phyloP scores from a whole-genome alignment of 768 basidiomycete genomes.

The Leucosporidium scottii region DNA sequence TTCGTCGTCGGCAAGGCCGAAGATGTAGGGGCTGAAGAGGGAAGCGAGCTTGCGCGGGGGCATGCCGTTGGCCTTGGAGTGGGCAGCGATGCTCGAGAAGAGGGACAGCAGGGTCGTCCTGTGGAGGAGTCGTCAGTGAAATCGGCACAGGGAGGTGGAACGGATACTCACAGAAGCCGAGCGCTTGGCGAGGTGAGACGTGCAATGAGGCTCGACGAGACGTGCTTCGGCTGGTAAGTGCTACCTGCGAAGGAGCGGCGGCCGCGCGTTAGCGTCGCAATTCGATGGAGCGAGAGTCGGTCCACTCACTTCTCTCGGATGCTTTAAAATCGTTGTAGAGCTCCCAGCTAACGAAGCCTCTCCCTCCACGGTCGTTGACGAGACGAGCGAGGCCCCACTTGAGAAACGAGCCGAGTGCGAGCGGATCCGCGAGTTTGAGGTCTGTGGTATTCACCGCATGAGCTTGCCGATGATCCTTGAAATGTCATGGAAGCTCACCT shows the following conservation, averaged over 20 bases:
- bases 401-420: slow-evolving; percentile 83
- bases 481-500: slow-evolving; percentile 1
- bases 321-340: slow-evolving; percentile 73
- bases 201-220: slow-evolving; percentile 55
- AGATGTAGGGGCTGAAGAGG: slow-evolving; percentile 73
- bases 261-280: slow-evolving; percentile 21
- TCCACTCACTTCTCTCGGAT: slow-evolving; percentile 62
- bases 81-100: slow-evolving; percentile 70
- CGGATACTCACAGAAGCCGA: slow-evolving; percentile 49
- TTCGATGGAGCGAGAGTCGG: not conserved
- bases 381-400: slow-evolving; percentile 85
- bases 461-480: too few species aligned
- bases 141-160: too few species aligned
- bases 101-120: slow-evolving; percentile 56
- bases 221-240: slow-evolving; percentile 65
- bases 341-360: slow-evolving; percentile 80
- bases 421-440: slow-evolving; percentile 70
- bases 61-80: slow-evolving; percentile 76
- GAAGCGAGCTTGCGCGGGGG: slow-evolving; percentile 84
- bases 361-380: slow-evolving; percentile 47
- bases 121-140: too few species aligned
- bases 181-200: slow-evolving; percentile 48
- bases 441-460: too few species aligned
- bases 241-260: slow-evolving; percentile 46
- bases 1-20: slow-evolving; percentile 55